phyloP scores from a whole-genome alignment of 2,329 filamentous ascomycete species.

The Mycosphaerella arachidis region DNA sequence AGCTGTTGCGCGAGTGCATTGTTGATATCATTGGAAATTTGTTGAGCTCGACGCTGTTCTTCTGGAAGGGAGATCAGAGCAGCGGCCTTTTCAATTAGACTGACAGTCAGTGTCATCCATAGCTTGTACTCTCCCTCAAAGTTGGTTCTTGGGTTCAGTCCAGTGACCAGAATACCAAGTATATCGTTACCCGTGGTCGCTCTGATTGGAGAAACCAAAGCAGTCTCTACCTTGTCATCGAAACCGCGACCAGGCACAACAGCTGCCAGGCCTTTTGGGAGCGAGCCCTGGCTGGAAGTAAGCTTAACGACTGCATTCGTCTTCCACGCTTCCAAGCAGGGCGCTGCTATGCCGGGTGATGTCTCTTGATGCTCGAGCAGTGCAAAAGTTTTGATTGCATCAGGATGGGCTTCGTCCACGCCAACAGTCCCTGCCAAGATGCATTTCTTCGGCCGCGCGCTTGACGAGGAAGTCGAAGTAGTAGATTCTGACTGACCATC shows the following conservation, averaged over 20 bases:
- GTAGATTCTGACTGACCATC: conserved; percentile 5
- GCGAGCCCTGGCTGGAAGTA: conserved; percentile 27
- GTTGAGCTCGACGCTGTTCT: conserved; percentile 30
- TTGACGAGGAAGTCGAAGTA: conserved; percentile 9
- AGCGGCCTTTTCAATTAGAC: conserved; percentile 37
- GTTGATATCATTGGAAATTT: conserved; percentile 35
- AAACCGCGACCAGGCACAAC: conserved; percentile 34
- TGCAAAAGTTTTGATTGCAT: conserved; percentile 22
- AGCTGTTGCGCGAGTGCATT: conserved; percentile 36
- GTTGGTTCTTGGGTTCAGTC: conserved; percentile 36
- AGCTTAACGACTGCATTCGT: conserved; percentile 30
- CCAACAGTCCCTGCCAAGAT: conserved; percentile 28
- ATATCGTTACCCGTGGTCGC: conserved; percentile 34
- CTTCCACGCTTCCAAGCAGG: conserved; percentile 32
- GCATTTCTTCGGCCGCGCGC: conserved; percentile 15
- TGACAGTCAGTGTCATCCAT: conserved; percentile 35
- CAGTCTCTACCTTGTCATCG: conserved; percentile 32
- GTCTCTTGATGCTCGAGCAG: conserved; percentile 9
- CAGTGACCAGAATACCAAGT: conserved; percentile 39
- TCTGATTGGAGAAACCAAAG: conserved; percentile 36
- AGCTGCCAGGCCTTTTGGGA: conserved; percentile 26
- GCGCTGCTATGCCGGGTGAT: conserved; percentile 19
- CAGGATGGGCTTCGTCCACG: conserved; percentile 24
- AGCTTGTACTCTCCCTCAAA: conserved; percentile 38
- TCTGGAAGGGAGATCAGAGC: conserved; percentile 39